Conservation (phyloP, 164 flowering plant genomes). For the Amborella trichopoda region DNA sequence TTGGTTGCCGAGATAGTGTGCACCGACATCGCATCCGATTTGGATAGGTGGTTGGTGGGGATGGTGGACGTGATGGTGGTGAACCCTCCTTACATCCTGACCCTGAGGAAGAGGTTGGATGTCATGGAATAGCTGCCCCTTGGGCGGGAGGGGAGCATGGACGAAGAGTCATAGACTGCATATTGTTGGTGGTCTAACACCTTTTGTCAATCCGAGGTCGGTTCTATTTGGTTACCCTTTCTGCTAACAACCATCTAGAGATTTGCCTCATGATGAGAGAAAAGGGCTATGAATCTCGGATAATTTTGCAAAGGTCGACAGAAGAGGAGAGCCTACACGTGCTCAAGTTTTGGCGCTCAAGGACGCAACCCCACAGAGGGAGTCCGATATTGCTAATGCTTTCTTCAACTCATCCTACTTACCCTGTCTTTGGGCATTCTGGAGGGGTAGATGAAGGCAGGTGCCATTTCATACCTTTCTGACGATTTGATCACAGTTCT, state of each 20-base stretch:
- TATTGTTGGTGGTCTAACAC: conserved; percentile 52
- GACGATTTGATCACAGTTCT: too few species aligned
- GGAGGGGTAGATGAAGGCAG: too few species aligned
- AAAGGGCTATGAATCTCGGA: conserved; percentile 61
- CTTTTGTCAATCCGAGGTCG: conserved; percentile 75
- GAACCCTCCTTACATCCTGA: conserved; percentile 93
- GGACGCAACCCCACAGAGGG: too few species aligned
- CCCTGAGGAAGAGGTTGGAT: conserved; percentile 86
- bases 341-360: conserved; percentile 85
- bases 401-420: too few species aligned
- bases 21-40: conserved; percentile 52
- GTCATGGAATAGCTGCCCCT: conserved; percentile 59
- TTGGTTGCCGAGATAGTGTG: conserved; percentile 75
- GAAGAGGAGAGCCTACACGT: conserved; percentile 76
- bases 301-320: conserved; percentile 75
- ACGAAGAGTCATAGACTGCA: conserved; percentile 63
- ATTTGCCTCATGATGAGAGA: conserved; percentile 65
- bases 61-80: conserved; percentile 77
- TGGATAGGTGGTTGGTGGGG: conserved; percentile 46
- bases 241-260: conserved; percentile 56
- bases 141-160: conserved; percentile 99
- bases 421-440: too few species aligned
- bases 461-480: too few species aligned
- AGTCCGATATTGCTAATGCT: too few species aligned
- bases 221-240: conserved; percentile 72